Evolutionary conservation across 768 basidiomycete genomes (phyloP).

Genomic region (Mrakia hoshinonis): DNA sequence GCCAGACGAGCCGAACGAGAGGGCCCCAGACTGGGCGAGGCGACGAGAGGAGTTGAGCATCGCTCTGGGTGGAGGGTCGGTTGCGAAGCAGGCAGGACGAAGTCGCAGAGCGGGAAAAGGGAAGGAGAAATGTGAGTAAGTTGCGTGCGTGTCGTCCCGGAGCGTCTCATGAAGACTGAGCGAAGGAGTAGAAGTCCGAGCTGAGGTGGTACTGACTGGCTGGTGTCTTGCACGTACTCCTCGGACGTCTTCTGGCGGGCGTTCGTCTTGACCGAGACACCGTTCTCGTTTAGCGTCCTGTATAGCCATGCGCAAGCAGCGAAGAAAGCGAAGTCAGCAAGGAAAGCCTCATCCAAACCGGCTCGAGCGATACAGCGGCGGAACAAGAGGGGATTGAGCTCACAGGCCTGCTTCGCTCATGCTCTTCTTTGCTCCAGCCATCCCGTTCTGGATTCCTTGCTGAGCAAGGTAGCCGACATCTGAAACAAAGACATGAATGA

Average conservation of each 20-base stretch:
- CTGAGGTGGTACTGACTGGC: too few species aligned
- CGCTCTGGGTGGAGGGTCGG: background rate
- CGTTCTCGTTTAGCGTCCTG: slow-evolving; percentile 1
- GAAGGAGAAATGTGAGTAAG: too few species aligned
- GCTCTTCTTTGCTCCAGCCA: slow-evolving; percentile 4
- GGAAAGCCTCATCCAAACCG: background rate
- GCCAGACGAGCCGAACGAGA: background rate
- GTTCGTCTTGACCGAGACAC: background rate
- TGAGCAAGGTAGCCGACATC: background rate
- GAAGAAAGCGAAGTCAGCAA: background rate
- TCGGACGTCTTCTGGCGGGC: background rate
- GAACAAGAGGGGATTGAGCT: background rate
- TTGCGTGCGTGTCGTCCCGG: too few species aligned
- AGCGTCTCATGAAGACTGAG: too few species aligned
- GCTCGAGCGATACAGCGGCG: slow-evolving; percentile 37
- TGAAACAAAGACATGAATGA: background rate
- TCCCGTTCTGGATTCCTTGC: background rate
- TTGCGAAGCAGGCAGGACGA: too few species aligned
- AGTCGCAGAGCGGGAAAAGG: too few species aligned
- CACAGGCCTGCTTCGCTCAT: background rate
- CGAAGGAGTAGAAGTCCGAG: too few species aligned
- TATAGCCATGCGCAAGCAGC: too few species aligned
- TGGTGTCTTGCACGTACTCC: background rate
- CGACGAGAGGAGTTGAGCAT: background rate
- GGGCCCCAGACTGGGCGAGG: background rate